Conservation (phyloP, 2,329 filamentous ascomycete species). For the Tolypocladium tropicale region DNA sequence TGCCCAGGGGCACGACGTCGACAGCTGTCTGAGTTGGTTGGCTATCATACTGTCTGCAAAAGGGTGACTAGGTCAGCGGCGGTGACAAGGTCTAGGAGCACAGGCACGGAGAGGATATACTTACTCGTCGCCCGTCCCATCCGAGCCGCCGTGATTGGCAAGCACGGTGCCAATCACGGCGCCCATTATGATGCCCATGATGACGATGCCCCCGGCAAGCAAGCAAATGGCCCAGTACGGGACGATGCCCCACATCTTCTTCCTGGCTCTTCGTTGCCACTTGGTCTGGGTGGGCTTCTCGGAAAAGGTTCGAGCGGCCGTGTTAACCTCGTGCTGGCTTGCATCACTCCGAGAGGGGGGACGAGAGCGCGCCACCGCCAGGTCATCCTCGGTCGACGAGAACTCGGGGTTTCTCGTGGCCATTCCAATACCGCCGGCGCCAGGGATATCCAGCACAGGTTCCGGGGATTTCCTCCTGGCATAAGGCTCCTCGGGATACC, state of each 20-base stretch:
- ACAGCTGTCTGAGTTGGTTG: slow-evolving; percentile 25
- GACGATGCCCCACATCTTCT: slow-evolving; percentile 46
- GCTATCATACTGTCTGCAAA: slow-evolving; percentile 10
- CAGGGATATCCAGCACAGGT: slow-evolving; percentile 27
- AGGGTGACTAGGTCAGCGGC: background rate
- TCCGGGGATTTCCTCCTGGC: slow-evolving; percentile 30
- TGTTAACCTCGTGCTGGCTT: slow-evolving; percentile 46
- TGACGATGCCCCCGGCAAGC: slow-evolving; percentile 33
- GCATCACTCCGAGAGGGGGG: slow-evolving; percentile 42
- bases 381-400: slow-evolving; percentile 43
- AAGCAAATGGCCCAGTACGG: slow-evolving; percentile 53
- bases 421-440: slow-evolving; percentile 51
- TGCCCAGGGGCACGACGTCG: slow-evolving; percentile 41
- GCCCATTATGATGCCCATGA: slow-evolving; percentile 46
- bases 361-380: slow-evolving; percentile 38
- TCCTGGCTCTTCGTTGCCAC: slow-evolving; percentile 44
- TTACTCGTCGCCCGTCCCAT: slow-evolving; percentile 13
- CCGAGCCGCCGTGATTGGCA: slow-evolving; percentile 3
- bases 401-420: slow-evolving; percentile 54
- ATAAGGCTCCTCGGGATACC: slow-evolving; percentile 69
- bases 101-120: background rate
- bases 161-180: slow-evolving; percentile 31
- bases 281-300: slow-evolving; percentile 39
- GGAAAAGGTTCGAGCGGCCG: slow-evolving; percentile 30
- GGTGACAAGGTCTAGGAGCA: background rate